A percentile compares a stretch with the other conserved stretches of the same genome.
These are phyloP conservation scores for Amniculicola lignicola DNA, from an alignment of 495 filamentous ascomycete species.

Conservation along the genomic window DNA sequence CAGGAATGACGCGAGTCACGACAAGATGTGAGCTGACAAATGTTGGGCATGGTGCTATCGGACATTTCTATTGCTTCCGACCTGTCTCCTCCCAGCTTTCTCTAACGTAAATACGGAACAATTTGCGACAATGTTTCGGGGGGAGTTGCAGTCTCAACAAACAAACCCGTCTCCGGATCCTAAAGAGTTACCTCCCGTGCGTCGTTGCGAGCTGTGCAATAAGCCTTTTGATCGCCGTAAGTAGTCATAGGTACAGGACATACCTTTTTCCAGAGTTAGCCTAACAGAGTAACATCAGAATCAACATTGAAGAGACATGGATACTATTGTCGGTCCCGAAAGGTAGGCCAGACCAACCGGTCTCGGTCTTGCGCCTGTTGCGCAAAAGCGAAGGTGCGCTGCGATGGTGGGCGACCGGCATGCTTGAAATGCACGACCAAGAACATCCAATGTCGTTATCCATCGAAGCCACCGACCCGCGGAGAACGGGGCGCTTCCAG, in stretches of 20 bases:
- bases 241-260: conserved; percentile 21
- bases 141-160: no score
- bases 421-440: conserved; percentile 47
- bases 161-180: no score
- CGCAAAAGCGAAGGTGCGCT: conserved; percentile 44
- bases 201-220: conserved; percentile 44
- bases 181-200: conserved; percentile 38
- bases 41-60: no score
- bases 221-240: conserved; percentile 49
- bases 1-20: no score
- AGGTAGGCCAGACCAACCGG: conserved; percentile 31
- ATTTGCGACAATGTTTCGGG: no score
- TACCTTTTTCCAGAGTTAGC: conserved; percentile 19
- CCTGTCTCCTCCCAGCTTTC: no score
- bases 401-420: conserved; percentile 43
- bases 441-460: conserved; percentile 44
- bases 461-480: conserved; percentile 28
- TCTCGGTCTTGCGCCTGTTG: conserved; percentile 46
- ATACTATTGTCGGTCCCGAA: conserved; percentile 50
- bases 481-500: no score
- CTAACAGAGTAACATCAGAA: conserved; percentile 36
- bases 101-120: no score
- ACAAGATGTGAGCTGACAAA: conserved; percentile 43
- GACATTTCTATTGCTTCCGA: no score
- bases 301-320: conserved; percentile 49